phyloP scores from a whole-genome alignment of 129 eudicot genomes.

The Flaveria brownii region DNA sequence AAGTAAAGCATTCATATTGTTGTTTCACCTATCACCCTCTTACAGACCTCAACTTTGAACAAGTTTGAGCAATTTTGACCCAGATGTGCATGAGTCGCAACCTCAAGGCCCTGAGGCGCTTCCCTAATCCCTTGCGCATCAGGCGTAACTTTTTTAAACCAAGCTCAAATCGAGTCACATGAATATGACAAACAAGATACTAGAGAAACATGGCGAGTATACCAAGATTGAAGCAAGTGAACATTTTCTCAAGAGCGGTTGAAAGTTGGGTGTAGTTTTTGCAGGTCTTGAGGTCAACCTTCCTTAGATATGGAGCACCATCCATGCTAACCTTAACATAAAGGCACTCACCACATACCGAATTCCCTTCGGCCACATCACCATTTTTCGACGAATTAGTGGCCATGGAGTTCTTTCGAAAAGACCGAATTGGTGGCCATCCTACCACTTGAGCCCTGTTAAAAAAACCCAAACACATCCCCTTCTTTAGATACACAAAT shows the following conservation, averaged over 20 bases:
- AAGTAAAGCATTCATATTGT: too few species aligned
- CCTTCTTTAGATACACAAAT: conserved; percentile 16
- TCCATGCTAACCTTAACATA: conserved; percentile 99
- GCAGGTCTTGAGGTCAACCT: conserved; percentile 83
- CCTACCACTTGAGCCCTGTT: conserved; percentile 89
- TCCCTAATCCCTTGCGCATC: too few species aligned
- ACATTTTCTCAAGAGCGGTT: conserved; percentile 88
- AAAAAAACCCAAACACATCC: neutral
- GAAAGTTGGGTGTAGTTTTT: conserved; percentile 68
- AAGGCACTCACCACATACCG: conserved; percentile 52
- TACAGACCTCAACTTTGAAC: too few species aligned
- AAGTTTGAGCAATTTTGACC: too few species aligned
- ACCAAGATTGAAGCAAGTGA: conserved; percentile 84
- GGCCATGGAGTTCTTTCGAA: conserved; percentile 87
- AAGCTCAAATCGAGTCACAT: neutral
- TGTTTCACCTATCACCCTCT: too few species aligned
- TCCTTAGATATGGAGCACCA: conserved; percentile 95
- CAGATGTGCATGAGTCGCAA: too few species aligned
- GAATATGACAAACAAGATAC: neutral
- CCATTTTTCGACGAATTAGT: conserved; percentile 52
- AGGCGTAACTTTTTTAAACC: too few species aligned
- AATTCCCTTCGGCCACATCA: conserved; percentile 36
- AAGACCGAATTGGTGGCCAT: conserved; percentile 98
- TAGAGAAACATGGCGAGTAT: conserved; percentile 13
- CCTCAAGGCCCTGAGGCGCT: too few species aligned